Conservation (phyloP, 23 red algal species). For the Gracilaria vermiculophylla region DNA sequence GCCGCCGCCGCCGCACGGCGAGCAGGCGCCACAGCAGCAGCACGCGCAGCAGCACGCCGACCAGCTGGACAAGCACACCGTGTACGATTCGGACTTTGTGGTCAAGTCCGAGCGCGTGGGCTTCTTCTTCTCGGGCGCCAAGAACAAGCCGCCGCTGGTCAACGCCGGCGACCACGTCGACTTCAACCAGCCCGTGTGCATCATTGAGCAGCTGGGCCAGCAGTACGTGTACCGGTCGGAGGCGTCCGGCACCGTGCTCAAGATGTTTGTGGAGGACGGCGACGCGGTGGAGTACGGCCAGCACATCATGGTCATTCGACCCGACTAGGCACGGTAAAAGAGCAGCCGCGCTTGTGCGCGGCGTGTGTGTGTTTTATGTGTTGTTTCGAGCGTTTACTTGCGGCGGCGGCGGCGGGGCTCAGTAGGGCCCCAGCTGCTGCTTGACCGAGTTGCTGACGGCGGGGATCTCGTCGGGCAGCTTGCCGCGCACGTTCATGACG, state of each 20-base stretch:
- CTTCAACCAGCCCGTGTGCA: conserved; percentile 86
- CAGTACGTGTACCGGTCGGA: conserved; percentile 90
- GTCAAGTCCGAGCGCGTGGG: conserved; percentile 84
- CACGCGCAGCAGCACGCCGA: not conserved
- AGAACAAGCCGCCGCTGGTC: conserved; percentile 83
- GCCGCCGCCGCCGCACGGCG: not conserved
- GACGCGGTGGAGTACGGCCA: conserved; percentile 86
- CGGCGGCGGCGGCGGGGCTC: not conserved
- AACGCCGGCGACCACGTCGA: conserved; percentile 79
- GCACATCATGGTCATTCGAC: conserved; percentile 83
- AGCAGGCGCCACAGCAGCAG: not conserved
- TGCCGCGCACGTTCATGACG: conserved; percentile 60
- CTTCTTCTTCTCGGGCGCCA: conserved; percentile 76
- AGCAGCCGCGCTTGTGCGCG: not conserved
- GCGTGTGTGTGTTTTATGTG: not conserved
- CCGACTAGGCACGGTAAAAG: conserved; percentile 80
- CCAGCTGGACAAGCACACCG: conserved; percentile 25
- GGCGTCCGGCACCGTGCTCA: conserved; percentile 81
- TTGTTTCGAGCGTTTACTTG: no score
- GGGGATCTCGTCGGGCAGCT: conserved; percentile 87
- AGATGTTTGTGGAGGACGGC: conserved; percentile 89
- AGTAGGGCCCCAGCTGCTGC: conserved; percentile 78
- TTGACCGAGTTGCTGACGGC: conserved; percentile 73
- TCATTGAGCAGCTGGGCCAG: conserved; percentile 91
- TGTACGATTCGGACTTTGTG: conserved; percentile 76